Evolutionary conservation across 345 rosid species (phyloP).

Genomic region (Moricandia moricandioides): DNA sequence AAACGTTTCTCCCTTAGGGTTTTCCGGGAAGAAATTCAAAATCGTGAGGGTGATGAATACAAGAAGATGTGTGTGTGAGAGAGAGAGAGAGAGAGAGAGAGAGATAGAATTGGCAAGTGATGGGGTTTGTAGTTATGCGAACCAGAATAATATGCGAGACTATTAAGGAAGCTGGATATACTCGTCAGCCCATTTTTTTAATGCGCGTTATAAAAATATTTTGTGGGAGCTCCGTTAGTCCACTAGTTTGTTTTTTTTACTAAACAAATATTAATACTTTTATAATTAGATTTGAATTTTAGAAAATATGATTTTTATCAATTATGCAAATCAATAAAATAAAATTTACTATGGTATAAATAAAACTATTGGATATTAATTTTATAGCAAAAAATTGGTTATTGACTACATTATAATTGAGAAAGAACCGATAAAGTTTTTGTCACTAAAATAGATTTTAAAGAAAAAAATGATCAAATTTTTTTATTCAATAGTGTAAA

Average conservation of each 20-base stretch:
- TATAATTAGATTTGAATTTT: too few relatives aligned
- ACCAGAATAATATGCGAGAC: conserved; percentile 7
- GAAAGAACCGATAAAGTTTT: too few relatives aligned
- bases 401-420: too few relatives aligned
- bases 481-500: too few relatives aligned
- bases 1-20: conserved; percentile 8
- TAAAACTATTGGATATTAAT: not conserved
- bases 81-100: not conserved
- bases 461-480: too few relatives aligned
- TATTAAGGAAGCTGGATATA: not conserved
- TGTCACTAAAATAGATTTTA: too few relatives aligned
- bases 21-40: not conserved
- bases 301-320: too few relatives aligned
- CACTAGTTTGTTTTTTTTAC: not conserved
- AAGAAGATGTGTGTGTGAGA: conserved; percentile 11
- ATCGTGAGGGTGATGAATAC: not conserved
- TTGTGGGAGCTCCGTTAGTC: not conserved
- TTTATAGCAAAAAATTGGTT: too few relatives aligned
- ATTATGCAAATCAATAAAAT: too few relatives aligned
- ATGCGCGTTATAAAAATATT: not conserved
- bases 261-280: not conserved
- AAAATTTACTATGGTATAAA: not conserved
- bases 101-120: conserved; percentile 33
- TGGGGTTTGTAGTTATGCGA: conserved; percentile 32
- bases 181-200: not conserved